These are phyloP conservation scores for Salix arbutifolia DNA, from an alignment of 345 rosid genomes.

Conservation along the genomic window DNA sequence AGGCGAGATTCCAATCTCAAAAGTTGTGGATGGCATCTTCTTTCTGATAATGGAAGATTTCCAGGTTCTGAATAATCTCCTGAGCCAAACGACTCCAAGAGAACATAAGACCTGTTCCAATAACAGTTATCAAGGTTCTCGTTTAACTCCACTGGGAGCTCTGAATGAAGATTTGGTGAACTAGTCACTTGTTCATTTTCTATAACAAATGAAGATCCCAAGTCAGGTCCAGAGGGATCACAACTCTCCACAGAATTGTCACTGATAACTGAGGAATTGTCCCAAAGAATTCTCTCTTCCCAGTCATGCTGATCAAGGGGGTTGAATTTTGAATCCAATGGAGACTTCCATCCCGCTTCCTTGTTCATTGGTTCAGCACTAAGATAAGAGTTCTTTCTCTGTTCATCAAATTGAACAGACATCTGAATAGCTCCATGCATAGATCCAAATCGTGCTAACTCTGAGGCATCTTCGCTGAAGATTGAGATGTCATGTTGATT, in stretches of 20 bases:
- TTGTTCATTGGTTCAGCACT: constrained; percentile 68
- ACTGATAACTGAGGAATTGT: constrained; percentile 49
- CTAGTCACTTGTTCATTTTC: constrained; percentile 30
- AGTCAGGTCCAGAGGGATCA: constrained; percentile 38
- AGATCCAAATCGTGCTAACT: constrained; percentile 36
- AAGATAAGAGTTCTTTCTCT: constrained; percentile 39
- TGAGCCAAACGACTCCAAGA: constrained; percentile 54
- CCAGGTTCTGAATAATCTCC: constrained; percentile 26
- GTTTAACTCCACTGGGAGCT: constrained; percentile 23
- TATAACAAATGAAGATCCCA: constrained; percentile 27
- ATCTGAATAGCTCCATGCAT: constrained; percentile 27
- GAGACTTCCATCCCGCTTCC: constrained; percentile 51
- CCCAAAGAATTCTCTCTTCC: constrained; percentile 88
- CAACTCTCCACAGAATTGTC: constrained; percentile 39
- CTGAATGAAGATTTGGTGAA: constrained; percentile 22
- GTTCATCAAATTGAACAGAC: constrained; percentile 33
- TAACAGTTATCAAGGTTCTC: constrained; percentile 33
- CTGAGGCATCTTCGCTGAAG: constrained; percentile 29
- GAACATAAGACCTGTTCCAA: constrained; percentile 35
- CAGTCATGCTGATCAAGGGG: constrained; percentile 92
- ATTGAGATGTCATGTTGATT: constrained; percentile 43
- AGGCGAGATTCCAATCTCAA: constrained; percentile 67
- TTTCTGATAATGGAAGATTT: constrained; percentile 24
- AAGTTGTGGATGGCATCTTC: constrained; percentile 75
- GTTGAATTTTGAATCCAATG: constrained; percentile 39